Conservation (phyloP, 257 asterid species). For the Linderniella brevidens region DNA sequence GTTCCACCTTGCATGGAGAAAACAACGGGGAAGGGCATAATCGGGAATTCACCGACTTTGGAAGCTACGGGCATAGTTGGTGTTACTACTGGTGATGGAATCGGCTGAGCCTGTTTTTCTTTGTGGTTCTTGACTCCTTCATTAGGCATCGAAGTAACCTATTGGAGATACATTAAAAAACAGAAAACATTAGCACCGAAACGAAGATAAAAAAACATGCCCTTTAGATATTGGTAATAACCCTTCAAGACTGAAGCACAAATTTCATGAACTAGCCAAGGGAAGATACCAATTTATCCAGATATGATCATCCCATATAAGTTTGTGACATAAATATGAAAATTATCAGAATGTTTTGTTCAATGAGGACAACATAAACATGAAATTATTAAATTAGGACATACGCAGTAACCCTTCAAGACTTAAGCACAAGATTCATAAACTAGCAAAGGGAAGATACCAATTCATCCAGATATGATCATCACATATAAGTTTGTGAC, state of each 20-base stretch:
- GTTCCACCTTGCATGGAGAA: constrained; percentile 28
- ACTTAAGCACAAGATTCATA: too few species aligned
- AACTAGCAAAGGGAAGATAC: too few species aligned
- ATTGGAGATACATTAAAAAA: constrained; percentile 8
- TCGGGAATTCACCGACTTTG: constrained; percentile 23
- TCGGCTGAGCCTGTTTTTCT: constrained; percentile 11
- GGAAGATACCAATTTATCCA: too few species aligned
- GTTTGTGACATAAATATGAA: too few species aligned
- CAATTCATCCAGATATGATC: too few species aligned
- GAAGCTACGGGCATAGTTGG: constrained; percentile 14
- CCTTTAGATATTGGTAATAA: too few species aligned
- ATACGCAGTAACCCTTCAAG: too few species aligned
- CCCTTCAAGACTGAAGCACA: too few species aligned
- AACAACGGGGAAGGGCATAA: constrained; percentile 26
- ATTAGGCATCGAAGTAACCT: constrained; percentile 38
- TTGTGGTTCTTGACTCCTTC: constrained; percentile 25
- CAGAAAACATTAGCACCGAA: not conserved
- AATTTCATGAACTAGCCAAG: too few species aligned
- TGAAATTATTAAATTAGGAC: not conserved
- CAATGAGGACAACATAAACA: not conserved
- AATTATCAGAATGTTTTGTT: not conserved
- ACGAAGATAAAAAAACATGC: not conserved
- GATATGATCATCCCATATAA: too few species aligned
- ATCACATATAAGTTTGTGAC: too few species aligned
- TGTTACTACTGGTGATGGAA: constrained; percentile 13